Conservation (phyloP, 768 basidiomycete genomes). For the Bullera alba region DNA sequence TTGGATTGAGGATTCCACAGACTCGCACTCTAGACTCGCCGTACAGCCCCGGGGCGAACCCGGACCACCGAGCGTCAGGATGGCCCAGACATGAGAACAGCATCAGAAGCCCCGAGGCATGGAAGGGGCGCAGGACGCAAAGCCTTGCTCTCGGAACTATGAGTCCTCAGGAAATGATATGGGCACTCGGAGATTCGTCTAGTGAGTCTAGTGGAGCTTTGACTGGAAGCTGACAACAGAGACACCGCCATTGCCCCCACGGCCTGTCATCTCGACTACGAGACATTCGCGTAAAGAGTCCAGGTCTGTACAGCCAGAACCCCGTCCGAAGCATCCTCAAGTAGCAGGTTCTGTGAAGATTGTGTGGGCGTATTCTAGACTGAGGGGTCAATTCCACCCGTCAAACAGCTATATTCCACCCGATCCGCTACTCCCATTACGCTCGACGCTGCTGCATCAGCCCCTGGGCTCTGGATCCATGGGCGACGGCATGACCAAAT, state of each 20-base stretch:
- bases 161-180: conserved; percentile 42
- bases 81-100: no score
- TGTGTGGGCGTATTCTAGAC: conserved; percentile 40
- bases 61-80: not conserved
- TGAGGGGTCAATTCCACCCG: conserved; percentile 40
- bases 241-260: conserved; percentile 28
- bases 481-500: not conserved
- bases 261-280: conserved; percentile 37
- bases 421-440: conserved; percentile 43
- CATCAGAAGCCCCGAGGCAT: not conserved
- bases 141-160: conserved; percentile 32
- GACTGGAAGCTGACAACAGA: no score
- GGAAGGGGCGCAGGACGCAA: conserved; percentile 6
- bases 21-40: not conserved
- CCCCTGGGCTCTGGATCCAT: conserved; percentile 43
- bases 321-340: conserved; percentile 34
- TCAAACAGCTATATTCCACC: conserved; percentile 43
- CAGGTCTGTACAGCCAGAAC: not conserved
- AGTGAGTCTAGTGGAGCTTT: conserved; percentile 12
- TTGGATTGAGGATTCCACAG: no score
- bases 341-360: conserved; percentile 36
- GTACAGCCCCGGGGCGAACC: not conserved
- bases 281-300: conserved; percentile 47
- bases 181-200: conserved; percentile 28
- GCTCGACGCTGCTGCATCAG: conserved; percentile 40